Evolutionary conservation across 2,329 filamentous ascomycete genomes (phyloP), one percentile per base, ranked within the genome.

Genomic region (Cladosporium sp.): DNA sequence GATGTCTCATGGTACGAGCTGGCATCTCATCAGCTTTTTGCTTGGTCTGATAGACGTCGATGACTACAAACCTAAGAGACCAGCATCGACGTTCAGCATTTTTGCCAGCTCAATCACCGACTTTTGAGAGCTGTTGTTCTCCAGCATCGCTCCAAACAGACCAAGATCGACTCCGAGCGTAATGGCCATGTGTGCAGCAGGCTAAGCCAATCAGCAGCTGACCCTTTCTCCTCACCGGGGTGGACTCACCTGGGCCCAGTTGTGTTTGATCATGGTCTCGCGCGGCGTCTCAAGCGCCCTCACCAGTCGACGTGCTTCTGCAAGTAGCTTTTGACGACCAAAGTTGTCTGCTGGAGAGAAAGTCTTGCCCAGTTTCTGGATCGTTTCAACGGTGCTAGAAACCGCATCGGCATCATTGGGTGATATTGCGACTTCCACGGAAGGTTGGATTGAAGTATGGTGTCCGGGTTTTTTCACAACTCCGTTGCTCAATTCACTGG

Each of bases 211-310:
- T 63, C 60, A 63, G 60, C 10, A 29, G 50, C 28, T 31, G 18
- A 8, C 29, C 10, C n/a, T 3, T 33, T 12, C n/a, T 21, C 11
- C 1, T 16, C 18, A 3, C 8, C 8, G 28, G 2, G 35, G 10
- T 10, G 5, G 18, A 44, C 60, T 63, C n/a, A 55, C 60, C 18
- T 63, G 60, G 14, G 60, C 60, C 60, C 50, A 63, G 26, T 56
- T 55, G 26, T 63, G 60, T 26, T 63, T 63, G 50, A 63, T 63
- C 60, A 63, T 63, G 14, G 60, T 63, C 33, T 63, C 60, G 5
- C 60, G 49, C 10, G 60, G 60, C 16, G 60, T 63, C 33, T 63
- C 60, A 16, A 63, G 49, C 26, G 60, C 49, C 18, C 26, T 40
- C 33, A 63, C 60, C 1, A 63, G 23, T 44, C 35, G 50, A 23